Evolutionary conservation across 768 basidiomycete species (phyloP).

Genomic region (Chlorophyllum brunneum): DNA sequence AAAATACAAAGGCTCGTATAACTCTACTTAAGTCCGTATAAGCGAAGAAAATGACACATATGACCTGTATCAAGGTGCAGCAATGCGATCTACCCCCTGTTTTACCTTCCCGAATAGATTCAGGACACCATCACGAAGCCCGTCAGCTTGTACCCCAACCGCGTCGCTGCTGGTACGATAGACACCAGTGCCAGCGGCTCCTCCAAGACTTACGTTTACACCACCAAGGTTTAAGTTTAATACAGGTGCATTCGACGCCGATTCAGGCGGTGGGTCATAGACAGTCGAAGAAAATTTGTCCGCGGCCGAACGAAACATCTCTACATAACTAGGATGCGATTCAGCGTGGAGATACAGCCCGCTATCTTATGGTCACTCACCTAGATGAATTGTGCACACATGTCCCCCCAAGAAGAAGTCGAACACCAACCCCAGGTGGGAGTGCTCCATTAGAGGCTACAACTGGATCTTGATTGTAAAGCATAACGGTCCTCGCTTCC

Average conservation of each 20-base stretch:
- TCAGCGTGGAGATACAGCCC: constrained; percentile 12
- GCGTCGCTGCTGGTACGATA: constrained; percentile 78
- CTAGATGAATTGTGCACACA: constrained; percentile 93
- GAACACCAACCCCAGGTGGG: constrained; percentile 55
- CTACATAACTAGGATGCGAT: constrained; percentile 59
- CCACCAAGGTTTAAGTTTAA: constrained; percentile 90
- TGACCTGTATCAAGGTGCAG: constrained; percentile 31
- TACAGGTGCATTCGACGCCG: constrained; percentile 67
- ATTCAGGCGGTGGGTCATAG: constrained; percentile 75
- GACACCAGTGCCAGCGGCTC: constrained; percentile 75
- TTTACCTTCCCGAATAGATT: constrained; percentile 87
- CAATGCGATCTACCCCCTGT: constrained; percentile 73
- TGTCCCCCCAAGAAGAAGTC: constrained; percentile 89
- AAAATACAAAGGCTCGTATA: neutral
- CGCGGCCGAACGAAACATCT: constrained; percentile 81
- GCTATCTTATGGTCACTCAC: constrained; percentile 37
- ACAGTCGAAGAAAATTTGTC: constrained; percentile 57
- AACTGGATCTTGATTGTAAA: constrained; percentile 80
- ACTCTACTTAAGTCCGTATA: constrained; percentile 10
- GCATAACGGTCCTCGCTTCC: constrained; percentile 81
- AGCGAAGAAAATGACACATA: constrained; percentile 13
- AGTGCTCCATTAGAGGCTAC: constrained; percentile 43
- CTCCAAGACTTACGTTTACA: constrained; percentile 93
- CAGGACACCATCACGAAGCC: constrained; percentile 84
- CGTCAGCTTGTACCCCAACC: constrained; percentile 77